phyloP scores from a whole-genome alignment of 2,329 filamentous ascomycete species.

The Beauveria rudraprayagi region DNA sequence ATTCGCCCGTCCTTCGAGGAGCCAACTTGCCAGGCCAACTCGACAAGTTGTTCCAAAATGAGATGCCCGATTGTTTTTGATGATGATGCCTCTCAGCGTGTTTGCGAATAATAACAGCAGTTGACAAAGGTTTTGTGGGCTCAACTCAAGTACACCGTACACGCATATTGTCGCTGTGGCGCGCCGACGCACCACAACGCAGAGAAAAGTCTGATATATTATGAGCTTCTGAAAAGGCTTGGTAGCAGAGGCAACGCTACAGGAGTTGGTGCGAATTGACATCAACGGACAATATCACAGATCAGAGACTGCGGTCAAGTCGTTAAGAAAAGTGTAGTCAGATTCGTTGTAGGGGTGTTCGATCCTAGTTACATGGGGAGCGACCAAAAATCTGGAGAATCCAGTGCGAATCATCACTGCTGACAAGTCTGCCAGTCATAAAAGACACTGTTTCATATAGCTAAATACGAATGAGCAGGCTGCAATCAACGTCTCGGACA shows the following conservation, averaged over 20 bases:
- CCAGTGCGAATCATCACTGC: background rate
- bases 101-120: background rate
- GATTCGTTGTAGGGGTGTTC: background rate
- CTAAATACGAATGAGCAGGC: background rate
- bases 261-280: too few relatives aligned
- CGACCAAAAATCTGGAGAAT: background rate
- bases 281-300: too few relatives aligned
- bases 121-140: background rate
- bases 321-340: background rate
- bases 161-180: background rate
- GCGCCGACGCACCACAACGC: background rate
- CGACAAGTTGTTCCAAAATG: too few relatives aligned
- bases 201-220: background rate
- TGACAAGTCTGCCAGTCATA: background rate
- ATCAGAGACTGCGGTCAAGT: background rate
- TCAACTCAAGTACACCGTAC: background rate
- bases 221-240: background rate
- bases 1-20: background rate
- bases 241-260: too few relatives aligned
- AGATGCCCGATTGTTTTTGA: background rate
- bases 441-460: background rate
- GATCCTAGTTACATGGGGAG: background rate
- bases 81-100: background rate
- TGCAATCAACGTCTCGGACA: background rate
- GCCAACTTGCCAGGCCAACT: background rate